Base-by-base conservation (phyloP, 1,139 yeast genomes). In the Eremothecium gossypii region DNA sequence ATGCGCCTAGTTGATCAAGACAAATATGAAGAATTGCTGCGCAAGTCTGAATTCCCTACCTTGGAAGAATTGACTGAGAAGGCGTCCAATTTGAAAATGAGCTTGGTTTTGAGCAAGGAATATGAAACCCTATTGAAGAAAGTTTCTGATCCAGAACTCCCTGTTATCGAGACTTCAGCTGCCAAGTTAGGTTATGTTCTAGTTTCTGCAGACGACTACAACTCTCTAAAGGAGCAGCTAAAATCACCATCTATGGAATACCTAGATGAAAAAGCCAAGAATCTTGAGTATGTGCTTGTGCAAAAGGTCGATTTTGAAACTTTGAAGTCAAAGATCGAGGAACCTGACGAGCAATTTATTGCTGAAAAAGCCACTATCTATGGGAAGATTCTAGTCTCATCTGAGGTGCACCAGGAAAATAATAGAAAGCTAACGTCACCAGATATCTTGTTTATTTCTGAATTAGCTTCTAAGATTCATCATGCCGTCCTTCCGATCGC, bases 231-330 rank as follows among this genome's bases (percentile, higher is more conserved):
- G 6, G 27, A 47, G 8, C 35, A 38, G 12, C 41, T 55, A 9
- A 51, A 51, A 3, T 48, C 53, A 2, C 64, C 64, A 31, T 33
- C 51, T 7, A 30, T 44, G 9, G 49, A 64, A 1, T 60, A 53
- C 32, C 41, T 66, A 8, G 42, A 53, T 1, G 47, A 54, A 7
- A 63, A 58, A 38, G 65, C 68, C 2, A 35, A 39, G 13, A 61
- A 60, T 4, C 39, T 55, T 14, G 53, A 57, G n/a, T 49, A 56
- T 8, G 37, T 71, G n/a, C 50, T 66, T 4, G 17, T 33, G 1
- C 33, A 43, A 6, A 51, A 51, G 11, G 38, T 45, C 6, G 41
- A 50, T 5, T 52, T 54, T 10, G 49, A 58, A 20, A 14, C 29
- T 7, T 23, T 34, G 12, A 20, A 3, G 4, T 34, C 37, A 9